These are phyloP conservation scores for Kluyveromyces starmeri DNA, from an alignment of 805 yeast species.

Conservation along the genomic window DNA sequence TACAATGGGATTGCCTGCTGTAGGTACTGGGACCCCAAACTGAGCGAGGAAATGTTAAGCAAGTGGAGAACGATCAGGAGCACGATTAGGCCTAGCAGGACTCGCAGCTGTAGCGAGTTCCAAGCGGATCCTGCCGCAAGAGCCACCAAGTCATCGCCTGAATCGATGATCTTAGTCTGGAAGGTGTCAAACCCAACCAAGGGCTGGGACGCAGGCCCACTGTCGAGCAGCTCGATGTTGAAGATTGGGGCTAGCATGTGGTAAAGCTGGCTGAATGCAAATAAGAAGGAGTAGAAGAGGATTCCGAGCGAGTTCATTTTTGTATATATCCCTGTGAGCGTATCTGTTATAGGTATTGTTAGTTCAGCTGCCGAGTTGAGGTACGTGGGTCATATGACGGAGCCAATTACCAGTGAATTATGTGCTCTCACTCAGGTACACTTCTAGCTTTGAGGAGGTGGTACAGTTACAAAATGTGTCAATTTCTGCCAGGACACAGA, in stretches of 20 bases:
- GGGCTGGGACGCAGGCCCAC: neutral
- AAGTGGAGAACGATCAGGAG: neutral
- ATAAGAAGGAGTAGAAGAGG: slow-evolving; percentile 1
- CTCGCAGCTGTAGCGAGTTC: neutral
- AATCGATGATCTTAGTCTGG: neutral
- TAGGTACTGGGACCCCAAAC: neutral
- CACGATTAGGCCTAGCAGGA: neutral
- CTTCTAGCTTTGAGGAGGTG: too few relatives aligned
- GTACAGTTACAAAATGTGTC: too few relatives aligned
- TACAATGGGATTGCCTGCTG: neutral
- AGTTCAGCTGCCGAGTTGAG: too few relatives aligned
- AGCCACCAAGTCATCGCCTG: neutral
- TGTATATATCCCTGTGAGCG: too few relatives aligned
- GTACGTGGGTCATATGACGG: too few relatives aligned
- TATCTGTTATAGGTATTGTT: too few relatives aligned
- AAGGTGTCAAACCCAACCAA: neutral
- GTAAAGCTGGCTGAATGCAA: slow-evolving; percentile 4
- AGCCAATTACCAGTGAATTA: too few relatives aligned
- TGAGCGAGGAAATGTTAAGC: neutral
- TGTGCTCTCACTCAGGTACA: too few relatives aligned
- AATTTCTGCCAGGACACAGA: too few relatives aligned
- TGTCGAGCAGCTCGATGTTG: neutral
- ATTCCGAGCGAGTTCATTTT: slow-evolving; percentile 4
- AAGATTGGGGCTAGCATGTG: neutral
- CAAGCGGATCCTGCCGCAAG: neutral